phyloP scores from a whole-genome alignment of 2,329 filamentous ascomycete genomes.

The Colletotrichum abscissum region DNA sequence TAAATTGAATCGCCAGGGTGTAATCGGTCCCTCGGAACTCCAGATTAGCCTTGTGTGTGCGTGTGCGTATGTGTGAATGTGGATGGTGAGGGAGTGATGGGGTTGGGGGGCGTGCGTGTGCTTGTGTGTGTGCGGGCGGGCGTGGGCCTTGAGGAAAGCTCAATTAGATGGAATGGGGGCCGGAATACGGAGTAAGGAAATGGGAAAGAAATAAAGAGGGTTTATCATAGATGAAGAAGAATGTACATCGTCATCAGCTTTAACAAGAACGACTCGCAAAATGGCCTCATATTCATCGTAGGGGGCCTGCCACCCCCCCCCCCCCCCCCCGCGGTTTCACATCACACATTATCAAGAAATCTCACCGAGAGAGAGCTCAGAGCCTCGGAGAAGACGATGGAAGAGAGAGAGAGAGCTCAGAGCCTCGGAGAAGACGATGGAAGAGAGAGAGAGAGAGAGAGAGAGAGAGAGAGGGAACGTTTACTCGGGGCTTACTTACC shows the following conservation, averaged over 20 bases:
- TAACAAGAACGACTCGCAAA: constrained; percentile 1
- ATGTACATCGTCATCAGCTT: constrained; percentile 2
- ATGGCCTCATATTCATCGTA: neutral
- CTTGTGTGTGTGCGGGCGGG: neutral
- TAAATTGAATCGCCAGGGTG: neutral
- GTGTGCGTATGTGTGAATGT: too few species aligned
- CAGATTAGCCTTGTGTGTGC: neutral
- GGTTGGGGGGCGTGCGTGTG: too few species aligned
- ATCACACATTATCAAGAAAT: too few species aligned
- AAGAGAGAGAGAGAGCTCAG: neutral
- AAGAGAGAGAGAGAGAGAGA: neutral
- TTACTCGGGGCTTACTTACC: neutral
- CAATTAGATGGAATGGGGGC: neutral
- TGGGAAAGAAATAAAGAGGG: neutral
- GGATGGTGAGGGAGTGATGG: too few species aligned
- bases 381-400: neutral
- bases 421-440: neutral
- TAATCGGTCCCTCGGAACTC: neutral
- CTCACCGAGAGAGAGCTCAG: too few species aligned
- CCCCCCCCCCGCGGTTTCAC: neutral
- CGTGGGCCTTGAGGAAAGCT: neutral
- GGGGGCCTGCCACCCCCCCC: too few species aligned
- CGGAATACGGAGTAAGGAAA: neutral
- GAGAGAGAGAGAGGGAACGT: neutral
- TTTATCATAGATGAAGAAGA: constrained; percentile 2